phyloP scores from a whole-genome alignment of 2,329 filamentous ascomycete genomes.

The Intubia oerlemansii region DNA sequence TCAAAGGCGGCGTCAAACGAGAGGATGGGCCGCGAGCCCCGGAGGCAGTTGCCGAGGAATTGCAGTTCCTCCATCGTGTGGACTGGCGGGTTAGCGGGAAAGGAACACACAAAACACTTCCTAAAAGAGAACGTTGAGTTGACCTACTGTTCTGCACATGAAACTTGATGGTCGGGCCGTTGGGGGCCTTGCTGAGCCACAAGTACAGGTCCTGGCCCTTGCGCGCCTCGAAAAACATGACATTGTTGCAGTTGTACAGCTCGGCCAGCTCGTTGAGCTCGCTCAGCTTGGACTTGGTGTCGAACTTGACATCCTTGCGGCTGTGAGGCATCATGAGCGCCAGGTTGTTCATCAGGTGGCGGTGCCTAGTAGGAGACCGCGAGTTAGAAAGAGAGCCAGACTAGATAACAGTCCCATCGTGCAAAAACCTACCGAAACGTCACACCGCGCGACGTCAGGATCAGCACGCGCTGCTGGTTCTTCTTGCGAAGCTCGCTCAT shows the following conservation, averaged over 20 bases:
- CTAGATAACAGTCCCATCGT: not conserved
- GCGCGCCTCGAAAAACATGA: slow-evolving; percentile 84
- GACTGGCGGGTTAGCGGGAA: slow-evolving; percentile 24
- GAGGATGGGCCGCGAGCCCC: slow-evolving; percentile 75
- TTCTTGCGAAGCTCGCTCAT: slow-evolving; percentile 18
- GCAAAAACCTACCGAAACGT: slow-evolving; percentile 45
- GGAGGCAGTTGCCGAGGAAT: slow-evolving; percentile 91
- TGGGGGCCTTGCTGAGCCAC: slow-evolving; percentile 82
- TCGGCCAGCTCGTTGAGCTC: slow-evolving; percentile 55
- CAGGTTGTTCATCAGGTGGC: slow-evolving; percentile 80
- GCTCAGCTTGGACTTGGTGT: slow-evolving; percentile 79
- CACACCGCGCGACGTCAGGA: slow-evolving; percentile 80
- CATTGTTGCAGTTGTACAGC: slow-evolving; percentile 73
- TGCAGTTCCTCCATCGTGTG: slow-evolving; percentile 95
- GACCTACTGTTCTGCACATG: slow-evolving; percentile 54
- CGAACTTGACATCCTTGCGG: slow-evolving; percentile 88
- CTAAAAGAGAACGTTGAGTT: no score
- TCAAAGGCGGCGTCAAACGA: slow-evolving; percentile 85
- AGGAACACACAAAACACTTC: no score
- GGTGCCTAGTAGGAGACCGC: no score
- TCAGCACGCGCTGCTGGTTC: slow-evolving; percentile 61
- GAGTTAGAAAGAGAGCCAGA: no score
- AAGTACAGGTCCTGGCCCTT: slow-evolving; percentile 90
- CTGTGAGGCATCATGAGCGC: slow-evolving; percentile 76
- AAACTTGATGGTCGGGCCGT: slow-evolving; percentile 39